Conservation (phyloP, 495 filamentous ascomycete species). For the Penicillium mononematosum region DNA sequence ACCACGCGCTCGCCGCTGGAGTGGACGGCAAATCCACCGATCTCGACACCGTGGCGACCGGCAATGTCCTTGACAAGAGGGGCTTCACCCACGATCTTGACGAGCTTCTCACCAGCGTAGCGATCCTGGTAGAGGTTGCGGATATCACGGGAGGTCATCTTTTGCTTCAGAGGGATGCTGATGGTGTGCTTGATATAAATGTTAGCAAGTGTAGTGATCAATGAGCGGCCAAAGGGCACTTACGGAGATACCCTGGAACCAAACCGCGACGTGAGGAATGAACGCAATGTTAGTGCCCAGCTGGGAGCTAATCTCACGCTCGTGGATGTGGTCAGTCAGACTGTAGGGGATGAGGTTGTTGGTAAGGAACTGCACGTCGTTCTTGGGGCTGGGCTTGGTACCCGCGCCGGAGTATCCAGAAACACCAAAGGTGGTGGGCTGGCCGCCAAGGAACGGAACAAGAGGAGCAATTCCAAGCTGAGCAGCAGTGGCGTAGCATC, state of each 20-base stretch:
- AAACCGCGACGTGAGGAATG: constrained; percentile 90
- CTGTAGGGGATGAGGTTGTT: constrained; percentile 93
- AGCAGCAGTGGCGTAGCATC: constrained; percentile 96
- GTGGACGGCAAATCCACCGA: constrained; percentile 93
- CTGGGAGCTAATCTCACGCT: constrained; percentile 81
- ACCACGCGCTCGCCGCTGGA: constrained; percentile 85
- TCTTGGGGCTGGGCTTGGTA: constrained; percentile 94
- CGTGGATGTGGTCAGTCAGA: constrained; percentile 94
- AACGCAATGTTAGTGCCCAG: constrained; percentile 79
- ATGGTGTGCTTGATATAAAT: constrained; percentile 64
- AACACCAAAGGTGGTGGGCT: constrained; percentile 88
- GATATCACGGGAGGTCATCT: constrained; percentile 88
- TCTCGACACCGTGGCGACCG: constrained; percentile 88
- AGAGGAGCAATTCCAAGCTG: constrained; percentile 88
- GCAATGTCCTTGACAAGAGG: constrained; percentile 86
- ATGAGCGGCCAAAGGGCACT: constrained; percentile 15
- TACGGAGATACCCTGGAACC: constrained; percentile 93
- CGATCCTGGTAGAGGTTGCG: constrained; percentile 93
- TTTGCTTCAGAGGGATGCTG: constrained; percentile 77
- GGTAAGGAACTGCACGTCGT: constrained; percentile 82
- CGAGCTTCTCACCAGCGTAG: constrained; percentile 90
- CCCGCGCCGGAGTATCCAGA: constrained; percentile 96
- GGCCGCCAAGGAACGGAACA: constrained; percentile 70
- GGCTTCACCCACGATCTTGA: constrained; percentile 86
- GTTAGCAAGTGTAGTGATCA: constrained; percentile 18